Evolutionary conservation across 2,329 filamentous ascomycete genomes (phyloP), one percentile per base, ranked within the genome.

Genomic region (Pestalotiopsis sp.): DNA sequence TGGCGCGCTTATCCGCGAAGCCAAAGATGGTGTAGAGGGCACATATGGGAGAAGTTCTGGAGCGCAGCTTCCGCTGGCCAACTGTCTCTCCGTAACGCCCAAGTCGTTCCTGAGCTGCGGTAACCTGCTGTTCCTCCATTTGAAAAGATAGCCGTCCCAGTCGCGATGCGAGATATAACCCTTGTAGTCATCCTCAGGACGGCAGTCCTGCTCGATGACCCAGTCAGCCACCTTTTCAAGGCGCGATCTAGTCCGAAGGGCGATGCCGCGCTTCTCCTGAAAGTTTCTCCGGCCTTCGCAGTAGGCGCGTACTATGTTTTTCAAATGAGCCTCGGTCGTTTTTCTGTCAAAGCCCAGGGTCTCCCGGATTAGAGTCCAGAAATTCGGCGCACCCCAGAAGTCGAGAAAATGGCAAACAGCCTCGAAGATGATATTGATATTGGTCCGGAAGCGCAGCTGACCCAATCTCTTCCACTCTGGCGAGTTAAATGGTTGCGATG

Each of bases 401-500:
- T 56, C 25, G 5, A 14, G 6, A 20, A 69, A 69, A 45, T 64
- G 65, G n/a, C 59, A n/a, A 27, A 68, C 66, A 59, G 61, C 68
- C 56, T 67, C 68, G 57, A 69, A 64, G 4, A 69, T 60, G 13
- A 69, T 27, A 31, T 61, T 56, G n/a, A 69, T n/a, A 45, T 65
- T 69, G 39, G 65, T 69, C 20, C 52, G 25, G 41, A 65, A 65
- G 61, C 68, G 68, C 7, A 69, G 59, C 13, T n/a, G 45, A n/a
- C 39, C 38, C 14, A 60, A 27, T 17, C 27, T 20, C 2, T 41
- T 61, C 39, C 31, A 36, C 7, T 36, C 31, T 36, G 31, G 31
- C 31, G 31, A 9, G 31, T 36, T 36, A 9, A 9, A 7, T 36
- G 7, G 5, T 36, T 36, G 31, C 31, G 27, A 31, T 6, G 58